phyloP scores from a whole-genome alignment of 352 stramenopile species.

The Phytopythium boreale region DNA sequence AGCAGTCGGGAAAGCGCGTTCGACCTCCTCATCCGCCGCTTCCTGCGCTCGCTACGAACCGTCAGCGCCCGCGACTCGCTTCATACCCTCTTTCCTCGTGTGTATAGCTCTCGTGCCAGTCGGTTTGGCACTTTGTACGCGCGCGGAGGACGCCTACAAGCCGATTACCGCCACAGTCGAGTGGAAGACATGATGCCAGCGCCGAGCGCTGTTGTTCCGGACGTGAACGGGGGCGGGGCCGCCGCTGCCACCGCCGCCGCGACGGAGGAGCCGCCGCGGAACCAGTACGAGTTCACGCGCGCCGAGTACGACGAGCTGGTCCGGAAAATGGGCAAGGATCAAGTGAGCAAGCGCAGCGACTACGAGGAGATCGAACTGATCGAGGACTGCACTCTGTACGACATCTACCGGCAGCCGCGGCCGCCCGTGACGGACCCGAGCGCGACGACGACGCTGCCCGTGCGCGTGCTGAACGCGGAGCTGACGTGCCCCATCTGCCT shows the following conservation, averaged over 20 bases:
- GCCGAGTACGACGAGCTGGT: constrained; percentile 67
- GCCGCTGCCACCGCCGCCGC: not conserved
- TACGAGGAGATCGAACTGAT: constrained; percentile 88
- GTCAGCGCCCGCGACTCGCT: not conserved
- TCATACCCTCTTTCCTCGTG: not conserved
- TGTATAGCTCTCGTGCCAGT: not conserved
- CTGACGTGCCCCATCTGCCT: constrained; percentile 89
- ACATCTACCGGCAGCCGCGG: constrained; percentile 85
- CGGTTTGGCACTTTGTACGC: not conserved
- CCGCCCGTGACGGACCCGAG: constrained; percentile 49
- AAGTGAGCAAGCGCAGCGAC: constrained; percentile 64
- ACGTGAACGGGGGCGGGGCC: not conserved
- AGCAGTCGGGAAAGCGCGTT: too few relatives aligned
- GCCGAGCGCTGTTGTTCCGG: not conserved
- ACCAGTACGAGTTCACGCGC: constrained; percentile 70
- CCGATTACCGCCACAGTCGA: not conserved
- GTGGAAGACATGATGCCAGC: not conserved
- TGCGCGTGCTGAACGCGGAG: constrained; percentile 75
- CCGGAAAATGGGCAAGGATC: constrained; percentile 27
- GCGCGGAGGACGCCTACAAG: not conserved
- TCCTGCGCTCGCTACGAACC: not conserved
- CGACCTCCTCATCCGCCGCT: not conserved
- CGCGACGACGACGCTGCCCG: constrained; percentile 56
- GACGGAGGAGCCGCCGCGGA: constrained; percentile 23
- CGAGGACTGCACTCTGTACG: constrained; percentile 87